Base-by-base conservation (phyloP, 371 early-diverging fungal genomes). In the Syncephalastrum racemosum region DNA sequence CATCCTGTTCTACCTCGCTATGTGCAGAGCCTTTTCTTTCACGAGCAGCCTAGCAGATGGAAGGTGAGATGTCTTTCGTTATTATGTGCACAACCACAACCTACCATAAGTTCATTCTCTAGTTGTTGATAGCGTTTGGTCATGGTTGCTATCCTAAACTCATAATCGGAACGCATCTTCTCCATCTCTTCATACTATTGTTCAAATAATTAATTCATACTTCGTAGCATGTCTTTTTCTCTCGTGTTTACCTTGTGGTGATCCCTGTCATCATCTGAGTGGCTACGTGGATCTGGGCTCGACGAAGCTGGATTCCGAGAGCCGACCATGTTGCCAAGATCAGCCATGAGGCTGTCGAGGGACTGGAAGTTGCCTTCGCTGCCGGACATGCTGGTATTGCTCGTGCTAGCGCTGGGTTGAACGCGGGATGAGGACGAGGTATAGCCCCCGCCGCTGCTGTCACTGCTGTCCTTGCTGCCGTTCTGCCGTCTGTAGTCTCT, bases 291-390 rank as follows among this genome's bases (percentile, higher is more conserved):
- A 31, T 31, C 36, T 31, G 36, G 36, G 12, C 36, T 31, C 10
- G 36, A 31, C 6, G 36, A 31, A 31, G 18, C 42, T 36, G 22
- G 62, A 59, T 31, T 62, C 71, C 46, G 36, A 31, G 36, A 31
- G 10, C 66, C 67, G 22, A 90, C 76, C 84, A 90, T 86, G 58
- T 81, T 81, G 7, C 90, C 91, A 15, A 93, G 63, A 64, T 92
- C 92, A 8, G 88, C 86, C 94, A 93, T 93, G 43, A 93, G 69
- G 57, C 85, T 87, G 64, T 93, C 92, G 52, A 91, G 62, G 3
- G 85, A 84, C 15, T 84, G 73, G 61, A 81, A 83, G 51, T 84
- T 82, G 48, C 76, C 73, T 10, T 67, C 68, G 14, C 69, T 68
- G 19, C 67, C 64, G 50, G 60, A 54, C 18, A 60, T 62, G 43